Evolutionary conservation across 176 grass and related monocot species (phyloP), one percentile per base, ranked within the genome.

Genomic region (Eragrostis nindensis): DNA sequence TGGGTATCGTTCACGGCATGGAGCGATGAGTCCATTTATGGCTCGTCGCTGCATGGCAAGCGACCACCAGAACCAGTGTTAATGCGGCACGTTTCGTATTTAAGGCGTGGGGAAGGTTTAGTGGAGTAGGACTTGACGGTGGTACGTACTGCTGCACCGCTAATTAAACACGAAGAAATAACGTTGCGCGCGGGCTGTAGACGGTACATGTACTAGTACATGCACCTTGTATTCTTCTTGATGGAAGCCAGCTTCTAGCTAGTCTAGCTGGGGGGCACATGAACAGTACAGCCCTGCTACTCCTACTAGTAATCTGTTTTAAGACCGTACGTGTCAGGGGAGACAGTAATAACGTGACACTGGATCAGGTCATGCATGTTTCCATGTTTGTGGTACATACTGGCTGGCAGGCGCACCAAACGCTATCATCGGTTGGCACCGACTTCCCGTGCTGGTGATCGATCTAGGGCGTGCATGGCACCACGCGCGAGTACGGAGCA

Each of bases 31-130:
- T 83, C 22, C 49, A 76, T 68, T 76, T 27, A 47, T 47, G 74
- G 43, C 46, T 53, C 70, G 46, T 54, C 3, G 30, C 25, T 57
- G 39, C 17, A 27, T 18, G 27, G 60, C 80, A 75, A 26, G 22
- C 56, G 11, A 74, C 70, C 22, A 36, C 71, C 60, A 8, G 11
- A n/a, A 22, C 16, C 71, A 8, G 61, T 16, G 60, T 75, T 74
- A 54, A 44, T 83, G 81, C 24, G 4, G 73, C 73, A 77, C 68
- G 73, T 70, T 73, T 19, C 22, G 19, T 27, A 69, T 84, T 76
- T 22, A 84, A 61, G 63, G n/a, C n/a, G 19, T 38, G 10, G 15
- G 82, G 14, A 48, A 21, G 57, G 41, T 68, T n/a, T n/a, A 62
- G 39, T 4, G 19, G 25, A 36, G 2, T 29, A 50, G 39, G 66